Evolutionary conservation across 768 basidiomycete genomes (phyloP).

Genomic region (Trametes punicea): DNA sequence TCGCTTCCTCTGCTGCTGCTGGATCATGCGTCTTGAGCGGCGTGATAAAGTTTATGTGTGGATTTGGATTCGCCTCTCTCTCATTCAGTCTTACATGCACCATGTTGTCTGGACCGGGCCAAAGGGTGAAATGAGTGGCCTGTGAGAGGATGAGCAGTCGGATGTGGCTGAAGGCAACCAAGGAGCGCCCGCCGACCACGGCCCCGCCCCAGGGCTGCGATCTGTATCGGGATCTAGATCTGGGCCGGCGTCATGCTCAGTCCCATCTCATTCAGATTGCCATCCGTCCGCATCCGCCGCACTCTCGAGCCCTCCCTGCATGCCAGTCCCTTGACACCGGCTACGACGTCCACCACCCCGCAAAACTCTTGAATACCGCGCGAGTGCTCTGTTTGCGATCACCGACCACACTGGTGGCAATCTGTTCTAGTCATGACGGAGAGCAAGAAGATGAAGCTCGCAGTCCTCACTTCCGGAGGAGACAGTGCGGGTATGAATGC

Average conservation of each 20-base stretch:
- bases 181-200: background rate
- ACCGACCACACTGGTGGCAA: background rate
- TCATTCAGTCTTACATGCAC: conserved; percentile 74
- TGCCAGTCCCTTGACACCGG: too few species aligned
- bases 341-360: too few species aligned
- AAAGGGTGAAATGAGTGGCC: background rate
- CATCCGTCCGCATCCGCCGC: background rate
- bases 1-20: conserved; percentile 56
- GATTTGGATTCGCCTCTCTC: conserved; percentile 68
- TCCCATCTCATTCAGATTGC: background rate
- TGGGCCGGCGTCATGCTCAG: background rate
- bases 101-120: conserved; percentile 38
- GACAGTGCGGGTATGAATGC: conserved; percentile 99
- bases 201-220: background rate
- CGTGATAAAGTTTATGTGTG: conserved; percentile 72
- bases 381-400: too few species aligned
- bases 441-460: conserved; percentile 68
- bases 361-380: too few species aligned
- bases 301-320: background rate
- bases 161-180: background rate
- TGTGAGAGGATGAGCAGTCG: background rate
- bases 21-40: conserved; percentile 44
- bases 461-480: conserved; percentile 92
- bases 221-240: background rate
- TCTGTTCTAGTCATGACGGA: background rate